These are phyloP conservation scores for Climacium dendroides DNA, from an alignment of 225 moss, liverwort and hornwort genomes.

Conservation along the genomic window DNA sequence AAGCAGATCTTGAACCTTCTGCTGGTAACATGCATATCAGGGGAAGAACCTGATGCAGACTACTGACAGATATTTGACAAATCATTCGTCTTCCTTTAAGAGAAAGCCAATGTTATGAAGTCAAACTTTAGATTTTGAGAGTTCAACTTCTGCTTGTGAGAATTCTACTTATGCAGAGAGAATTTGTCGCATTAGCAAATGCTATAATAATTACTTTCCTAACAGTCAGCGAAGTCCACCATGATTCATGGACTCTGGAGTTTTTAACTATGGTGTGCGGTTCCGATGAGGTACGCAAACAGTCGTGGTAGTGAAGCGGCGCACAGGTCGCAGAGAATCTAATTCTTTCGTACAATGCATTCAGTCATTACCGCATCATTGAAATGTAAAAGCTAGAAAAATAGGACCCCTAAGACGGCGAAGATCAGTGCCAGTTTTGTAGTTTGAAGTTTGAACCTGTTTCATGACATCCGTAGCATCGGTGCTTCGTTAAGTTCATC, in stretches of 20 bases:
- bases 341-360: not conserved
- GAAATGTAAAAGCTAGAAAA: not conserved
- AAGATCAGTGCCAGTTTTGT: not conserved
- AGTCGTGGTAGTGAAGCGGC: not conserved
- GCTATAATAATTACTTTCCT: not conserved
- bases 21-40: not conserved
- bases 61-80: not conserved
- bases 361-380: not conserved
- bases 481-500: not conserved
- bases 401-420: not conserved
- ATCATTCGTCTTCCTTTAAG: not conserved
- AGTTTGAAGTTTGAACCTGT: not conserved
- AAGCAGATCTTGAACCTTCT: not conserved
- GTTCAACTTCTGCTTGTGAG: not conserved
- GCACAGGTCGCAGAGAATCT: not conserved
- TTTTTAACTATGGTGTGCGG: not conserved
- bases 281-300: not conserved
- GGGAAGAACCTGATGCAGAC: not conserved
- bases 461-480: not conserved
- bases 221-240: not conserved
- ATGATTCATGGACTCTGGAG: not conserved
- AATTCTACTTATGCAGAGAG: not conserved
- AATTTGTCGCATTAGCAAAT: not conserved
- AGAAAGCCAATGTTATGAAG: not conserved
- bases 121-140: not conserved